Evolutionary conservation across 2,329 filamentous ascomycete species (phyloP).

Genomic region (Aspergillus sp.): DNA sequence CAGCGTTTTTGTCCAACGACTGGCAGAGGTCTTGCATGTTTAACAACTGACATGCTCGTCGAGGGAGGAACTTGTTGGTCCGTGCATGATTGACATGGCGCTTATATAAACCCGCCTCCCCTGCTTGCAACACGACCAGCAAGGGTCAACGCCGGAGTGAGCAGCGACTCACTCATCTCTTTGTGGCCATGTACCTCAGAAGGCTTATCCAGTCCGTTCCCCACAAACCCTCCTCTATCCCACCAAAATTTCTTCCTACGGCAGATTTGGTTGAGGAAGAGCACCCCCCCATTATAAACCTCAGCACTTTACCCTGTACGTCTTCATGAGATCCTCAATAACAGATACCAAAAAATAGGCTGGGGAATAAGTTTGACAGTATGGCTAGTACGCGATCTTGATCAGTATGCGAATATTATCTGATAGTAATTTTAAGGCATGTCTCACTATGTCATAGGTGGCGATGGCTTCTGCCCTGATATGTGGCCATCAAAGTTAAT

Average conservation of each 20-base stretch:
- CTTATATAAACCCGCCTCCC: neutral
- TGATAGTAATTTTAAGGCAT: conserved; percentile 2
- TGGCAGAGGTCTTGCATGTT: too few relatives aligned
- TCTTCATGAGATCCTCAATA: conserved; percentile 24
- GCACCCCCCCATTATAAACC: conserved; percentile 13
- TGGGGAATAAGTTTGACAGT: conserved; percentile 43
- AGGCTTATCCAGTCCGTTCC: conserved; percentile 11
- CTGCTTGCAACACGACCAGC: neutral
- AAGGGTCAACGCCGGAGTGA: neutral
- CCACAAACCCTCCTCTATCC: conserved; percentile 2
- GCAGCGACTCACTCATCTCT: neutral
- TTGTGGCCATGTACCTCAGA: neutral
- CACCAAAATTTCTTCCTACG: conserved; percentile 6
- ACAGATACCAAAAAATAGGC: conserved; percentile 41
- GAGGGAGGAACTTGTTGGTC: too few relatives aligned
- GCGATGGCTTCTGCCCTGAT: conserved; percentile 25
- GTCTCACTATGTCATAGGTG: conserved; percentile 18
- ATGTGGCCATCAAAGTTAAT: conserved; percentile 37
- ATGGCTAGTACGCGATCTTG: conserved; percentile 38
- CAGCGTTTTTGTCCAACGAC: too few relatives aligned
- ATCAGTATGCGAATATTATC: conserved; percentile 18
- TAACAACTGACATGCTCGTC: too few relatives aligned
- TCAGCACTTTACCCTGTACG: conserved; percentile 16
- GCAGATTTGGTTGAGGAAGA: conserved; percentile 14
- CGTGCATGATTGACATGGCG: neutral